Conservation (phyloP, 176 grass and related monocot genomes). For the Eragrostis curvula region DNA sequence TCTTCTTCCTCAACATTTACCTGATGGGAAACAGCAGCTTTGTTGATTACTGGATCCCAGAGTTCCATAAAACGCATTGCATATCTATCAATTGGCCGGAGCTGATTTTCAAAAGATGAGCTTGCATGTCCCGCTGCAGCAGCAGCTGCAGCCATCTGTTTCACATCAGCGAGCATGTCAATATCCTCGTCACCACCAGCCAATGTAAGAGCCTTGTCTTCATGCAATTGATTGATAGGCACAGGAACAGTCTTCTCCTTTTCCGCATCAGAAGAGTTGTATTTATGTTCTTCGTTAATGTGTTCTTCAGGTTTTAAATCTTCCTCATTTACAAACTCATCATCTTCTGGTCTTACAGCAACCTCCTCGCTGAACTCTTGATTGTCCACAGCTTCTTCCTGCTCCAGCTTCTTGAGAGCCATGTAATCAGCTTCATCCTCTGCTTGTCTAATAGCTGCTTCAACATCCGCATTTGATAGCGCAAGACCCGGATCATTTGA, state of each 20-base stretch:
- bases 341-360: constrained; percentile 71
- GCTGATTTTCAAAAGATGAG: constrained; percentile 97
- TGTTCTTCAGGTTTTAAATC: constrained; percentile 70
- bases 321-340: constrained; percentile 89
- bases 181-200: constrained; percentile 87
- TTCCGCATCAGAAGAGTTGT: constrained; percentile 50
- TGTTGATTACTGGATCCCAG: constrained; percentile 96
- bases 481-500: constrained; percentile 49
- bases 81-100: constrained; percentile 96
- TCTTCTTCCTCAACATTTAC: constrained; percentile 86
- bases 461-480: constrained; percentile 86
- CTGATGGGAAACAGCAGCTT: constrained; percentile 69
- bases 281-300: constrained; percentile 66
- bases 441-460: constrained; percentile 93
- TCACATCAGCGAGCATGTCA: constrained; percentile 97
- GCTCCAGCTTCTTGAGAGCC: constrained; percentile 95
- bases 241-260: constrained; percentile 62
- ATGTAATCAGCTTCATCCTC: constrained; percentile 99
- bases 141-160: constrained; percentile 95
- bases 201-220: constrained; percentile 80
- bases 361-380: constrained; percentile 96
- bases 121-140: constrained; percentile 92
- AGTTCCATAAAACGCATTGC: constrained; percentile 95
- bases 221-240: constrained; percentile 50
- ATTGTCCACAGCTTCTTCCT: constrained; percentile 97